These are phyloP conservation scores for Leccinum imitatum DNA, from an alignment of 768 basidiomycete genomes.

Conservation along the genomic window DNA sequence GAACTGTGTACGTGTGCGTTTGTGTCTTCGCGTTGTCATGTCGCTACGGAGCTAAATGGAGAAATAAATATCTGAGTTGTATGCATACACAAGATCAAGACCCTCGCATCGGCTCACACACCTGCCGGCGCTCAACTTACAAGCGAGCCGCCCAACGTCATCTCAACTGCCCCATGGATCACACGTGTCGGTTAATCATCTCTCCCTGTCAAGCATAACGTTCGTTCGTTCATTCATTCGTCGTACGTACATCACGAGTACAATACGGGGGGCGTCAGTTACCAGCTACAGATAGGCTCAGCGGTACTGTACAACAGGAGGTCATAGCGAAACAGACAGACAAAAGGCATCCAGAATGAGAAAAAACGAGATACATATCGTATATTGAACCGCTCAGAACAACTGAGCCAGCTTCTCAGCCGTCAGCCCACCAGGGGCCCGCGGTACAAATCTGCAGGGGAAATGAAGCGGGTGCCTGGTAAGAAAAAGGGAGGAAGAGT, in stretches of 20 bases:
- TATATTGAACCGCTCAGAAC: constrained; percentile 13
- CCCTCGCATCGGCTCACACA: background rate
- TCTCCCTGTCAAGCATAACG: background rate
- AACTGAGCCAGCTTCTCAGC: constrained; percentile 19
- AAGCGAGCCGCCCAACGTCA: background rate
- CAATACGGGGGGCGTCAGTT: background rate
- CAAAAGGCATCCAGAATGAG: background rate
- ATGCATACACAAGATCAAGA: no score
- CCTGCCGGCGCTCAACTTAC: no score
- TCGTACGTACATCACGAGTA: background rate
- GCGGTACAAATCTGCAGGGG: constrained; percentile 27
- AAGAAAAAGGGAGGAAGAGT: background rate
- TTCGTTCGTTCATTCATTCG: background rate
- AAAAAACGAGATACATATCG: background rate
- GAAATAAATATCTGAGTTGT: no score
- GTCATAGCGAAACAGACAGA: background rate
- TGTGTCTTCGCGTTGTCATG: background rate
- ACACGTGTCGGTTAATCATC: background rate
- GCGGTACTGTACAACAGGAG: background rate
- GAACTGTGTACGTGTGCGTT: background rate
- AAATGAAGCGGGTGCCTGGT: constrained; percentile 27
- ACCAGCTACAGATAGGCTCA: background rate
- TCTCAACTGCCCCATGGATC: background rate
- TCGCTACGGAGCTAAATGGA: no score
- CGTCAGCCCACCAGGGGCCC: constrained; percentile 16